Evolutionary conservation across 2,329 filamentous ascomycete species (phyloP).

Genomic region (Apiospora malaysiana): DNA sequence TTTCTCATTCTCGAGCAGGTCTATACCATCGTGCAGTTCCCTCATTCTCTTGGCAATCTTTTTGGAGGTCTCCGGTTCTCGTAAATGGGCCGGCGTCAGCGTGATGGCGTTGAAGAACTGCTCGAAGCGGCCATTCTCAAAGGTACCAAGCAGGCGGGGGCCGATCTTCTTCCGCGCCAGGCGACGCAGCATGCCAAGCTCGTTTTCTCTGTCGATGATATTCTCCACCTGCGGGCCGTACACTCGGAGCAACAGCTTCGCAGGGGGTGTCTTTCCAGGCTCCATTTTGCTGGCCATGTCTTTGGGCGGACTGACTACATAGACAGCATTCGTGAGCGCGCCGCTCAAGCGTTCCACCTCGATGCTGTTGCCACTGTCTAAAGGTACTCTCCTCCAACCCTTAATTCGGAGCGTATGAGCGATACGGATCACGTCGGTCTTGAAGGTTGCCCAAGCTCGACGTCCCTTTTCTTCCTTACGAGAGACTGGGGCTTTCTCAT

Average conservation of each 20-base stretch:
- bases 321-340: constrained; percentile 94
- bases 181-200: constrained; percentile 83
- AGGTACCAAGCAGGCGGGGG: constrained; percentile 87
- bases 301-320: constrained; percentile 84
- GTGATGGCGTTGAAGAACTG: constrained; percentile 88
- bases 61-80: constrained; percentile 80
- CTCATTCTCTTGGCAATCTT: constrained; percentile 98
- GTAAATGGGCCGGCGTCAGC: constrained; percentile 77
- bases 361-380: constrained; percentile 72
- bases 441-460: constrained; percentile 85
- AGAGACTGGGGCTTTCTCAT: constrained; percentile 48
- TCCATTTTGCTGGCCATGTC: constrained; percentile 54
- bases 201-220: constrained; percentile 90
- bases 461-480: constrained; percentile 68
- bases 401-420: constrained; percentile 89
- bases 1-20: constrained; percentile 79
- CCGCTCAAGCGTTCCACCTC: constrained; percentile 82
- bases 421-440: constrained; percentile 88
- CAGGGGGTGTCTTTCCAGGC: constrained; percentile 50
- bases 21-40: constrained; percentile 92
- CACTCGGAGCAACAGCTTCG: constrained; percentile 84
- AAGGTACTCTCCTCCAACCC: constrained; percentile 84
- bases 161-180: constrained; percentile 93
- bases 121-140: constrained; percentile 94
- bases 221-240: constrained; percentile 96